Evolutionary conservation across 768 basidiomycete genomes (phyloP), one percentile per base, ranked within the genome.

Genomic region (Lentinula sp.): DNA sequence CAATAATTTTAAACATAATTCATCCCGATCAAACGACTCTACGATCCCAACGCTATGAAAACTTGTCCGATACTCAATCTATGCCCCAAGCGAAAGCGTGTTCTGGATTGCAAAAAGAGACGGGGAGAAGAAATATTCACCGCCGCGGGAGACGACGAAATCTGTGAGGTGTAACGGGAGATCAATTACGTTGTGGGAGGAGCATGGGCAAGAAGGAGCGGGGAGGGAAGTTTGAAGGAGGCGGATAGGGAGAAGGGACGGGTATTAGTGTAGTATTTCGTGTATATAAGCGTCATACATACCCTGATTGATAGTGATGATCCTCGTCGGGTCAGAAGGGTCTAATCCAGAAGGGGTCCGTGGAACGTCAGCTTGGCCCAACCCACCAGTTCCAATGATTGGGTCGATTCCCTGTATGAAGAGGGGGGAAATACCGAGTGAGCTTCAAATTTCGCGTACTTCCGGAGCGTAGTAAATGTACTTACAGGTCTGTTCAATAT

Each of bases 71-170:
- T 28, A 28, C 28, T 28, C 4, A 28, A 28, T 28, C 28, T 28
- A 28, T 28, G 28, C 28, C 28, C 28, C 28, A 28, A 28, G 28
- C 28, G 28, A 28, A 23, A 55, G 43, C 23, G 49, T 52, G n/a
- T 42, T 54, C 36, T 55, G 39, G 23, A 73, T 61, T 43, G 69
- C 68, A n/a, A 69, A 70, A 54, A 72, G 64, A 10, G 69, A 66
- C 6, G 72, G 72, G 16, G 70, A 66, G 56, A 72, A 73, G 62
- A 71, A 73, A 53, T 70, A 70, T 46, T 70, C 72, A 48, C 72
- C 69, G 58, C 71, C 66, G 42, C 70, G 62, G 23, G 68, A 65
- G n/a, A 61, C 63, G 54, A 73, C 64, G 50, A 69, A 69, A 58
- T 64, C 63, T 64, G 12, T 28, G 41, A 33, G 9, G 36, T 9